These are phyloP conservation scores for Xylariaceae sp. DNA, from an alignment of 2,329 filamentous ascomycete genomes.

Conservation along the genomic window DNA sequence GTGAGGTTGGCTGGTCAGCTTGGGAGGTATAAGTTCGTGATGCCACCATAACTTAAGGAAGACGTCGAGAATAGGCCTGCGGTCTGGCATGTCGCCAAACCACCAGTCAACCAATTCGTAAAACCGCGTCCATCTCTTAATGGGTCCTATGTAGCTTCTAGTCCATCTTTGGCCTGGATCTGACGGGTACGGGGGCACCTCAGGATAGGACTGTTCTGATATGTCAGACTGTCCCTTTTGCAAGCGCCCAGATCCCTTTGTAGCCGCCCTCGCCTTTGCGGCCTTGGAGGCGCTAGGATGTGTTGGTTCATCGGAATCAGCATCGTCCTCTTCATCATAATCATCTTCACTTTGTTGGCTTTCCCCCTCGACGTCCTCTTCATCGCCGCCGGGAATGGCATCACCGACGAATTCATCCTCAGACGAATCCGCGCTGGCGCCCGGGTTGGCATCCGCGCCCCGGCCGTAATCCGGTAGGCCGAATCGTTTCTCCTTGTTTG, in stretches of 20 bases:
- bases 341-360: constrained; percentile 1
- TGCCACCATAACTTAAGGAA: constrained; percentile 31
- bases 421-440: constrained; percentile 26
- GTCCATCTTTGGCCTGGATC: constrained; percentile 35
- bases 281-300: background rate
- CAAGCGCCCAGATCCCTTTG: constrained; percentile 3
- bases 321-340: constrained; percentile 1
- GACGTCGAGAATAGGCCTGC: constrained; percentile 22
- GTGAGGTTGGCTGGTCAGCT: constrained; percentile 20
- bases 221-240: constrained; percentile 19
- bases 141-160: constrained; percentile 33
- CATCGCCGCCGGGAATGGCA: constrained; percentile 13
- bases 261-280: constrained; percentile 4
- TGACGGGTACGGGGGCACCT: constrained; percentile 32
- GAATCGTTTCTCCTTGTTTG: constrained; percentile 30
- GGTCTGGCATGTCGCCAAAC: constrained; percentile 29
- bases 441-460: constrained; percentile 21
- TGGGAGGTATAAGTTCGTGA: constrained; percentile 31
- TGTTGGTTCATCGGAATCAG: background rate
- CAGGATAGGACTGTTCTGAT: constrained; percentile 14
- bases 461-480: constrained; percentile 22
- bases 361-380: constrained; percentile 11
- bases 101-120: constrained; percentile 29
- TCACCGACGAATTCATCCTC: constrained; percentile 30
- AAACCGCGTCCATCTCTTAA: constrained; percentile 33